A percentile compares a stretch with the other conserved stretches of the same genome.
Conservation (phyloP, 73 alveolate genomes). For the Paramecium bursaria region DNA sequence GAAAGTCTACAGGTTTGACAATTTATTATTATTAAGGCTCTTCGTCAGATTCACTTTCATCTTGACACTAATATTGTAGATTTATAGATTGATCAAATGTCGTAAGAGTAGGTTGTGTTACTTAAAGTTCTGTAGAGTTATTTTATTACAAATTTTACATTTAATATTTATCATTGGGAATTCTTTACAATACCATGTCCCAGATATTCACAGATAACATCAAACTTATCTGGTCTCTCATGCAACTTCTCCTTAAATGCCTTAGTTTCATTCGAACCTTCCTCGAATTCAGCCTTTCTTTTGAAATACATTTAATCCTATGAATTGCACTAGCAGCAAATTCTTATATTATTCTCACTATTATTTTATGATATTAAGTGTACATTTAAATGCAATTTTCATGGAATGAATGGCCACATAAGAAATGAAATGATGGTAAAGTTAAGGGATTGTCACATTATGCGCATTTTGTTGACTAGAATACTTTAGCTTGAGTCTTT, state of each 20-base stretch:
- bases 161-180: too few relatives aligned
- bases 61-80: too few relatives aligned
- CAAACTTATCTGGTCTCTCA: conserved; percentile 79
- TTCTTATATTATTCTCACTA: conserved; percentile 29
- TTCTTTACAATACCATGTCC: conserved; percentile 80
- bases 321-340: conserved; percentile 62
- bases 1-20: too few relatives aligned
- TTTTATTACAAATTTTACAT: too few relatives aligned
- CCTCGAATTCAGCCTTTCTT: conserved; percentile 71
- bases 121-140: too few relatives aligned
- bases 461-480: conserved; percentile 77
- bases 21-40: too few relatives aligned
- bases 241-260: conserved; percentile 82
- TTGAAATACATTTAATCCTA: conserved; percentile 46
- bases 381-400: conserved; percentile 76
- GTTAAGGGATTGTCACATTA: conserved; percentile 74
- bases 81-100: too few relatives aligned
- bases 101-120: too few relatives aligned
- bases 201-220: conserved; percentile 81
- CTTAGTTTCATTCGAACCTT: conserved; percentile 85
- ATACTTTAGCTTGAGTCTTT: conserved; percentile 69
- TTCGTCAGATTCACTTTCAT: too few relatives aligned
- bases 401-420: conserved; percentile 89
- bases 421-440: conserved; percentile 83
- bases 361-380: not conserved